These are phyloP conservation scores for Botrytis hyacinthi DNA, from an alignment of 2,329 filamentous ascomycete species.

Conservation along the genomic window DNA sequence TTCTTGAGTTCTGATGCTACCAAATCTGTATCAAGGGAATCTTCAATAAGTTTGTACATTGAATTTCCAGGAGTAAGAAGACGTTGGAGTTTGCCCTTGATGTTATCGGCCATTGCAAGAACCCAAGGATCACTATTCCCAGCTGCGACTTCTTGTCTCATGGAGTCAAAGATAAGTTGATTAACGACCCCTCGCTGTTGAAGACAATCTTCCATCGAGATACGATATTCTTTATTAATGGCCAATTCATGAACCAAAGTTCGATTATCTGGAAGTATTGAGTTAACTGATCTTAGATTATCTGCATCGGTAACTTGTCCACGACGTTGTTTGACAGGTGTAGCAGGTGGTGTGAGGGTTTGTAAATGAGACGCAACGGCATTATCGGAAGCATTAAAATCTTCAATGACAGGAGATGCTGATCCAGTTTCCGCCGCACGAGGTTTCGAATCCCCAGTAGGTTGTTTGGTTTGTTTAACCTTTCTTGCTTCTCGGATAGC, in stretches of 20 bases:
- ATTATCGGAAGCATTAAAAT: conserved; percentile 44
- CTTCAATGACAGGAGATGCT: conserved; percentile 41
- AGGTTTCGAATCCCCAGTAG: conserved; percentile 67
- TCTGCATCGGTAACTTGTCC: conserved; percentile 31
- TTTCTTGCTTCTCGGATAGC: conserved; percentile 71
- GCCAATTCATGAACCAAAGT: conserved; percentile 75
- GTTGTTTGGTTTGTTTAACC: conserved; percentile 61
- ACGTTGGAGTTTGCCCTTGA: conserved; percentile 69
- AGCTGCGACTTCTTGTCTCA: conserved; percentile 60
- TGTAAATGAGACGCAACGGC: conserved; percentile 45
- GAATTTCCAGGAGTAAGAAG: conserved; percentile 69
- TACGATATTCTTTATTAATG: conserved; percentile 74
- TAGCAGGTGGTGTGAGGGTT: conserved; percentile 54
- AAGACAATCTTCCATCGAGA: conserved; percentile 57
- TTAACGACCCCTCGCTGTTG: conserved; percentile 61
- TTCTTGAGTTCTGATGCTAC: conserved; percentile 66
- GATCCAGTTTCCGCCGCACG: conserved; percentile 49
- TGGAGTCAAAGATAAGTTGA: conserved; percentile 55
- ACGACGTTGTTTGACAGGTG: conserved; percentile 41
- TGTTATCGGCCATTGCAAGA: conserved; percentile 66
- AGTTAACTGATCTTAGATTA: conserved; percentile 40
- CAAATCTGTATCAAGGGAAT: conserved; percentile 71
- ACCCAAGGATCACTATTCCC: conserved; percentile 67
- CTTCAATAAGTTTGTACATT: conserved; percentile 72
- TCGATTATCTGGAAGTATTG: conserved; percentile 67